phyloP scores from a whole-genome alignment of 306 rosid genomes.

The Albizia julibrissin region DNA sequence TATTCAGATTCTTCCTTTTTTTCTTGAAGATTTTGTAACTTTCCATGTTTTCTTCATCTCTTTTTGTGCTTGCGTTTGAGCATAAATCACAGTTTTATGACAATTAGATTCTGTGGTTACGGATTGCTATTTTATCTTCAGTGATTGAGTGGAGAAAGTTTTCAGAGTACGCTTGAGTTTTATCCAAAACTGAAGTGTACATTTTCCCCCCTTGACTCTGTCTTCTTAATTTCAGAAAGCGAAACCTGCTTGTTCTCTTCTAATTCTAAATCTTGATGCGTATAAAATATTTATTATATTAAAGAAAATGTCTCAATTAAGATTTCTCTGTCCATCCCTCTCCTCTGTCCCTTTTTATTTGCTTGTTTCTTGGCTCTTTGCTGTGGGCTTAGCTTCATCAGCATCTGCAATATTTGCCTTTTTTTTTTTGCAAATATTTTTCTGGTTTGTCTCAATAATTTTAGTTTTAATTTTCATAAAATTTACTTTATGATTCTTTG shows the following conservation, averaged over 20 bases:
- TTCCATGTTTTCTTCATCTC: not conserved
- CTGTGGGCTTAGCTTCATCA: not conserved
- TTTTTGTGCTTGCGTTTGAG: not conserved
- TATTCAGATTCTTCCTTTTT: not conserved
- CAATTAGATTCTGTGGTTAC: not conserved
- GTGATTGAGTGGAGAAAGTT: not conserved
- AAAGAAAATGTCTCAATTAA: not conserved
- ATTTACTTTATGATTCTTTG: not conserved
- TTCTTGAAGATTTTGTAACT: not conserved
- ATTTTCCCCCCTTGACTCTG: not conserved
- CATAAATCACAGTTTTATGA: not conserved
- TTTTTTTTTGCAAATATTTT: not conserved
- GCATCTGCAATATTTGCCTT: not conserved
- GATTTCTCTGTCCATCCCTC: not conserved
- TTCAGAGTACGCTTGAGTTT: not conserved
- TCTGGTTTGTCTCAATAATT: not conserved
- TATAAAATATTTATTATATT: not conserved
- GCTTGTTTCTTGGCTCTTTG: not conserved
- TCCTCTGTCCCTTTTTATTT: not conserved
- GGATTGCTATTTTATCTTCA: not conserved
- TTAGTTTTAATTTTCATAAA: not conserved
- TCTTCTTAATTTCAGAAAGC: not conserved
- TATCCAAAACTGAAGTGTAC: not conserved
- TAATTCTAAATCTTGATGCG: not conserved
- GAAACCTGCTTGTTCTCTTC: conserved; percentile 8